Evolutionary conservation across 495 filamentous ascomycete genomes (phyloP).

Genomic region (Penicillium cataractarum): DNA sequence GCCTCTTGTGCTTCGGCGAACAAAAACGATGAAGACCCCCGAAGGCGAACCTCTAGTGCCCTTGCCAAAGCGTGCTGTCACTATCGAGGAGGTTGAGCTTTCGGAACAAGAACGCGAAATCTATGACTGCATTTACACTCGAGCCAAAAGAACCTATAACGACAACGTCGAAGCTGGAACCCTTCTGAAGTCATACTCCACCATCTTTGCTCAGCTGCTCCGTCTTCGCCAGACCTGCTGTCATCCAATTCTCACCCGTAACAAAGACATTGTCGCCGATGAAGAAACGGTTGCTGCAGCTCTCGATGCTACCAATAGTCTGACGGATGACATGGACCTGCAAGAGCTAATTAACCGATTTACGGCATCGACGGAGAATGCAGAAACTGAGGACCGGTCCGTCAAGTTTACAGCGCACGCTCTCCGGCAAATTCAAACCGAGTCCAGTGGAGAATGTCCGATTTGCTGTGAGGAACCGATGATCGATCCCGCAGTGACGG

Average conservation of each 20-base stretch:
- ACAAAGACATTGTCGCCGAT: constrained; percentile 80
- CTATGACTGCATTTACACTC: constrained; percentile 84
- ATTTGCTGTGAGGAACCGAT: constrained; percentile 95
- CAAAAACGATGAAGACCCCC: constrained; percentile 97
- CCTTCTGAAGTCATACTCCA: constrained; percentile 89
- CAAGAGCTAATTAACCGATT: constrained; percentile 83
- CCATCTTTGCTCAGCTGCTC: constrained; percentile 95
- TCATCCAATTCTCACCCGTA: constrained; percentile 85
- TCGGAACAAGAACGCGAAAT: constrained; percentile 83
- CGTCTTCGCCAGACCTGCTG: constrained; percentile 94
- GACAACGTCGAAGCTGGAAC: constrained; percentile 90
- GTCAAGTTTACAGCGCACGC: constrained; percentile 81
- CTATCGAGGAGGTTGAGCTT: constrained; percentile 84
- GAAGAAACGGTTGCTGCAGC: constrained; percentile 82
- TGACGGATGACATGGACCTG: constrained; percentile 97
- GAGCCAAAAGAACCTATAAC: constrained; percentile 80
- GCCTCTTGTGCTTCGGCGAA: constrained; percentile 90
- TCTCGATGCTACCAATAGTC: constrained; percentile 75
- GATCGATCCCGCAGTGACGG: constrained; percentile 88
- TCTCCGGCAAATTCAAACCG: constrained; percentile 85
- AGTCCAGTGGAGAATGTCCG: constrained; percentile 86
- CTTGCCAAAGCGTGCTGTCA: constrained; percentile 77
- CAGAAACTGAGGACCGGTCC: constrained; percentile 42
- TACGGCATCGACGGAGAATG: constrained; percentile 65
- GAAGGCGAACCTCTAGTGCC: constrained; percentile 84